Evolutionary conservation across 345 rosid genomes (phyloP).

Genomic region (Geranium rotundifolium): DNA sequence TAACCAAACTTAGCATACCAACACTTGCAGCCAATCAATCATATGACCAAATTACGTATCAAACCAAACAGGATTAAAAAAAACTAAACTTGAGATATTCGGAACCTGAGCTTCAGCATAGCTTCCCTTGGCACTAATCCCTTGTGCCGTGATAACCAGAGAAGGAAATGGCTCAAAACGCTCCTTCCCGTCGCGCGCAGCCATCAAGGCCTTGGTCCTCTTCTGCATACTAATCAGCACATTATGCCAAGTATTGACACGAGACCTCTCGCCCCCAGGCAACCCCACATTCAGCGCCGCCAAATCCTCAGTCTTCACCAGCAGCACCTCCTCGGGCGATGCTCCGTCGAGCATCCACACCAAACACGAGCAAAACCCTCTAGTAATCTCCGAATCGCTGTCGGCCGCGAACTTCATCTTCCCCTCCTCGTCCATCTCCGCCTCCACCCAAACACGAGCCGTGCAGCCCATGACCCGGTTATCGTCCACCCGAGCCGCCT

Average conservation of each 20-base stretch:
- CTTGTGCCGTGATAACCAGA: slow-evolving; percentile 41
- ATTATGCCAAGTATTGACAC: slow-evolving; percentile 92
- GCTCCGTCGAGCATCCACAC: slow-evolving; percentile 56
- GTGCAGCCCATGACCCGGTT: slow-evolving; percentile 98
- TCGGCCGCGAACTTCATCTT: slow-evolving; percentile 73
- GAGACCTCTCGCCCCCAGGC: slow-evolving; percentile 50
- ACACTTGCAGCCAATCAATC: background rate
- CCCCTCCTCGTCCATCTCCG: slow-evolving; percentile 41
- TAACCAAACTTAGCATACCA: slow-evolving; percentile 15
- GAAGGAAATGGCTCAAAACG: slow-evolving; percentile 78
- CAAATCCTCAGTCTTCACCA: slow-evolving; percentile 60
- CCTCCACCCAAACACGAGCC: slow-evolving; percentile 80
- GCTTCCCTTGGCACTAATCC: slow-evolving; percentile 69
- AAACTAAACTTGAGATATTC: background rate
- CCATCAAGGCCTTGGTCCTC: slow-evolving; percentile 55
- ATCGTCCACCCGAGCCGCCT: slow-evolving; percentile 43
- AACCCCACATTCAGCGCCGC: slow-evolving; percentile 55
- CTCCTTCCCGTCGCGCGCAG: slow-evolving; percentile 47
- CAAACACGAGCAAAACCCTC: slow-evolving; percentile 74
- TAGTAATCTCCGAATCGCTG: slow-evolving; percentile 76
- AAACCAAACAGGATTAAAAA: background rate
- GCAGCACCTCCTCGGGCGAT: slow-evolving; percentile 64
- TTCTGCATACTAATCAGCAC: slow-evolving; percentile 85
- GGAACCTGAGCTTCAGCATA: slow-evolving; percentile 88
- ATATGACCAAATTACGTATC: background rate